A percentile compares a stretch with the other conserved stretches of the same genome.
Conservation (phyloP, 1,284 basidiomycete genomes). For the Sporisorium iseilematis-ciliati region DNA sequence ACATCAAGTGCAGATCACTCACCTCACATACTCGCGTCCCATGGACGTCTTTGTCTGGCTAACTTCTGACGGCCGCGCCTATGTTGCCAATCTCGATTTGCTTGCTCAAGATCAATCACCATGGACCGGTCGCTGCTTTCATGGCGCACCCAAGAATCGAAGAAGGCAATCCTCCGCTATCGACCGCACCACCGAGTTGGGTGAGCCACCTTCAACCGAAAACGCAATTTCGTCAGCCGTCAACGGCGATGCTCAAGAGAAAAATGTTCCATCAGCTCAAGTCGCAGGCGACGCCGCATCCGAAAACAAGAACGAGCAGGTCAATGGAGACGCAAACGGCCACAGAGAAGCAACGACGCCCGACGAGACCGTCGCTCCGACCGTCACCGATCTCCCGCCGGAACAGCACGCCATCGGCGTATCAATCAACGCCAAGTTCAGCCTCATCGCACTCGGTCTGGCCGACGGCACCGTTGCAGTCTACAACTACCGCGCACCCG, state of each 20-base stretch:
- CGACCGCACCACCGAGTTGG: slow-evolving; percentile 1
- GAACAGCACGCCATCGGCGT: slow-evolving; percentile 77
- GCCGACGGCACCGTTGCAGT: slow-evolving; percentile 72
- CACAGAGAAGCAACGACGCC: background rate
- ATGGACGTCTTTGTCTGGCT: slow-evolving; percentile 66
- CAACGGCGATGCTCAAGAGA: background rate
- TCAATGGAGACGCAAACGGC: slow-evolving; percentile 5
- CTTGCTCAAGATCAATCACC: slow-evolving; percentile 29
- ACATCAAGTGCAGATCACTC: slow-evolving; percentile 23
- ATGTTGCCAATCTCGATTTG: slow-evolving; percentile 50
- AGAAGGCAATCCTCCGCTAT: slow-evolving; percentile 22
- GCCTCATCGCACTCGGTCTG: slow-evolving; percentile 85
- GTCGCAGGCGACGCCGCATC: background rate
- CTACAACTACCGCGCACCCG: slow-evolving; percentile 60
- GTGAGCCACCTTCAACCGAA: background rate
- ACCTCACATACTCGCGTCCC: slow-evolving; percentile 56
- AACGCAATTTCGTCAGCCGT: background rate
- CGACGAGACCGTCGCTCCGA: background rate
- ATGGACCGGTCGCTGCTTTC: slow-evolving; percentile 57
- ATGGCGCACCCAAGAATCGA: slow-evolving; percentile 33
- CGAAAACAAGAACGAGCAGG: background rate
- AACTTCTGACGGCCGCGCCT: slow-evolving; percentile 59
- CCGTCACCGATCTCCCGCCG: slow-evolving; percentile 33
- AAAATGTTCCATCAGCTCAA: background rate
- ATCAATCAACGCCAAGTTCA: slow-evolving; percentile 85